phyloP scores from a whole-genome alignment of 768 basidiomycete genomes.

The Suillus decipiens region DNA sequence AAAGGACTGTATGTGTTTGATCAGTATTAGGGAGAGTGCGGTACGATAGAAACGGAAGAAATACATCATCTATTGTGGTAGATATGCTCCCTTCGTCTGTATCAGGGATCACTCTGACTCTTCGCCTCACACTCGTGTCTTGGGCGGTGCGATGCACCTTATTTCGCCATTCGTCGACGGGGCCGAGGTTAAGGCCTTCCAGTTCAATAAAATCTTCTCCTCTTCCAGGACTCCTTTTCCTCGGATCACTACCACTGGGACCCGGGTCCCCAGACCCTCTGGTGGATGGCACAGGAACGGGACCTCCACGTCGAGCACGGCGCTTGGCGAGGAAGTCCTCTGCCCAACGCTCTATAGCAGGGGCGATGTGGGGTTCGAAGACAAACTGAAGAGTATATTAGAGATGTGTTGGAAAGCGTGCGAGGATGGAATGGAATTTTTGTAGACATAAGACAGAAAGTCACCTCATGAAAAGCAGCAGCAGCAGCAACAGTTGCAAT shows the following conservation, averaged over 20 bases:
- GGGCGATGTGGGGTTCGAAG: slow-evolving; percentile 71
- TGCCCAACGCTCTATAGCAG: slow-evolving; percentile 50
- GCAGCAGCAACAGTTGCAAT: slow-evolving; percentile 50
- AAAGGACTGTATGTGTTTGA: slow-evolving; percentile 39
- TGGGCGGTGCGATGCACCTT: slow-evolving; percentile 34
- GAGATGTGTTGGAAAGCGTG: neutral
- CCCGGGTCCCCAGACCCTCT: slow-evolving; percentile 12
- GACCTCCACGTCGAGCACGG: slow-evolving; percentile 27
- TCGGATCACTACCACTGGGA: slow-evolving; percentile 18
- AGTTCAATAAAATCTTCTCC: slow-evolving; percentile 44
- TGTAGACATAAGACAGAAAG: slow-evolving; percentile 15
- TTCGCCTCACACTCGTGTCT: neutral
- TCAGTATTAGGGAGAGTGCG: neutral
- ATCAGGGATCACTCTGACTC: slow-evolving; percentile 15
- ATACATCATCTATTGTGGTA: slow-evolving; percentile 53
- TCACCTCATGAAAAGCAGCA: slow-evolving; percentile 60
- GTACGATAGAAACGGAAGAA: slow-evolving; percentile 12
- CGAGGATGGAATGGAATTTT: neutral
- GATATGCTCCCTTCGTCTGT: slow-evolving; percentile 15
- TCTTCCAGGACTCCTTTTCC: slow-evolving; percentile 21
- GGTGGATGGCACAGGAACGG: slow-evolving; percentile 24
- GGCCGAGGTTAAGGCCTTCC: slow-evolving; percentile 50
- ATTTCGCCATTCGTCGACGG: slow-evolving; percentile 48
- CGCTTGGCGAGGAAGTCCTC: slow-evolving; percentile 31
- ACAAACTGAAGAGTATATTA: slow-evolving; percentile 47